Conservation (phyloP, 2,329 filamentous ascomycete species). For the Rhexocercosporidium sp. region DNA sequence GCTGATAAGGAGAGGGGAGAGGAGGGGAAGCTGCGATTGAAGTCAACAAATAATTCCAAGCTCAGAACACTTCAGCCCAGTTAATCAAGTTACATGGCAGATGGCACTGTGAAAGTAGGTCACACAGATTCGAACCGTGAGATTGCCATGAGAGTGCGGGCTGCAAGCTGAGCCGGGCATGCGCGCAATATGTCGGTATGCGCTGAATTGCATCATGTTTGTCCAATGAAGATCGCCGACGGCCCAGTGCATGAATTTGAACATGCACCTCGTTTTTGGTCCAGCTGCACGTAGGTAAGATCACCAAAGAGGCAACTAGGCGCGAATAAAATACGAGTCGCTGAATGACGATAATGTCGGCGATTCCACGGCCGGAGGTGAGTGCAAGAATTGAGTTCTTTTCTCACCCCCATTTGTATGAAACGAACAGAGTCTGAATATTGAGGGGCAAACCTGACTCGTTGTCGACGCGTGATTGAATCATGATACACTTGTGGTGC, state of each 20-base stretch:
- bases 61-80: constrained; percentile 9
- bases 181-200: constrained; percentile 26
- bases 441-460: constrained; percentile 28
- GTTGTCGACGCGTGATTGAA: constrained; percentile 14
- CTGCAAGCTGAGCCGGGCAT: constrained; percentile 20
- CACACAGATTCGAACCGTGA: constrained; percentile 11
- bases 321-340: constrained; percentile 15
- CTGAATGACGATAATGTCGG: constrained; percentile 17
- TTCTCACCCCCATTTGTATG: constrained; percentile 14
- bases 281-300: constrained; percentile 22
- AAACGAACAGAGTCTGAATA: constrained; percentile 26
- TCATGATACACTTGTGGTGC: constrained; percentile 23
- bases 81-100: neutral
- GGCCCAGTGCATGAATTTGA: constrained; percentile 38
- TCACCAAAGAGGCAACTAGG: constrained; percentile 19
- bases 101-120: constrained; percentile 9
- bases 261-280: constrained; percentile 32
- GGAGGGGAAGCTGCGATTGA: neutral
- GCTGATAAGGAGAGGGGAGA: constrained; percentile 6
- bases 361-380: constrained; percentile 9
- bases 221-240: constrained; percentile 4
- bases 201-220: constrained; percentile 29
- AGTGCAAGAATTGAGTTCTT: neutral
- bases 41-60: neutral
- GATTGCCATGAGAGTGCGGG: constrained; percentile 6